Percentiles rank a stretch among this genome's conserved stretches.
These are phyloP conservation scores for Zygosaccharomyces pseudorouxii DNA, from an alignment of 805 yeast species.

Conservation along the genomic window DNA sequence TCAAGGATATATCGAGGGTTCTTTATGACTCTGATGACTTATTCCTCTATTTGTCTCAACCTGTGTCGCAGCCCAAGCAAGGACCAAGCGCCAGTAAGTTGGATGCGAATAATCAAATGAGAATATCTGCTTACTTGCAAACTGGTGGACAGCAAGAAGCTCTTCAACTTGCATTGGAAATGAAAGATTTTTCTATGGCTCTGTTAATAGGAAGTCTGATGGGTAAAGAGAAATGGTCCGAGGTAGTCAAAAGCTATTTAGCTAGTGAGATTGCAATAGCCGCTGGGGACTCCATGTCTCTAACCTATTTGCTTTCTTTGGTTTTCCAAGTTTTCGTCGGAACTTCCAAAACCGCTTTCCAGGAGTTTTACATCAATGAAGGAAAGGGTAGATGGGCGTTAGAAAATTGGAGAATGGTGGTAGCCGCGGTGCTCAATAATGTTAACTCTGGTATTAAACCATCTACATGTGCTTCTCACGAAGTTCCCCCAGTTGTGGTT, in stretches of 20 bases:
- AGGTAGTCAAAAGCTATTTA: constrained; percentile 54
- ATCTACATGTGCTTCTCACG: constrained; percentile 5
- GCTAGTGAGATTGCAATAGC: constrained; percentile 43
- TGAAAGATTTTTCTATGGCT: constrained; percentile 74
- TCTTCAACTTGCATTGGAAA: constrained; percentile 52
- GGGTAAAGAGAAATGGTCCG: constrained; percentile 57
- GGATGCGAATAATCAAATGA: constrained; percentile 33
- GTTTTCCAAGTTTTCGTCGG: constrained; percentile 64
- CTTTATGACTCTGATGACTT: constrained; percentile 34
- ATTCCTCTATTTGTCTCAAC: constrained; percentile 24
- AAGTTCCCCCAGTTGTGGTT: constrained; percentile 28
- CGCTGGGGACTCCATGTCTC: constrained; percentile 37
- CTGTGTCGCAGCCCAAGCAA: constrained; percentile 12
- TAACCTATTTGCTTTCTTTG: constrained; percentile 44
- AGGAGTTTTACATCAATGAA: constrained; percentile 41
- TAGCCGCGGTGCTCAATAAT: constrained; percentile 40
- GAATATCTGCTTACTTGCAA: constrained; percentile 41
- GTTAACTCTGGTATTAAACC: constrained; percentile 4
- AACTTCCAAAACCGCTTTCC: constrained; percentile 48
- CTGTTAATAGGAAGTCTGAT: constrained; percentile 62
- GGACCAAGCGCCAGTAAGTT: constrained; percentile 39
- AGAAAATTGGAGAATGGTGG: constrained; percentile 48
- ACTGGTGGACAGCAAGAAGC: constrained; percentile 67
- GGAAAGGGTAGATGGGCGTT: constrained; percentile 46
- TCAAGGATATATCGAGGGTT: constrained; percentile 35